A percentile compares a stretch with the other conserved stretches of the same genome.
Conservation (phyloP, 78 protist genomes). For the Parvularia atlantis region DNA sequence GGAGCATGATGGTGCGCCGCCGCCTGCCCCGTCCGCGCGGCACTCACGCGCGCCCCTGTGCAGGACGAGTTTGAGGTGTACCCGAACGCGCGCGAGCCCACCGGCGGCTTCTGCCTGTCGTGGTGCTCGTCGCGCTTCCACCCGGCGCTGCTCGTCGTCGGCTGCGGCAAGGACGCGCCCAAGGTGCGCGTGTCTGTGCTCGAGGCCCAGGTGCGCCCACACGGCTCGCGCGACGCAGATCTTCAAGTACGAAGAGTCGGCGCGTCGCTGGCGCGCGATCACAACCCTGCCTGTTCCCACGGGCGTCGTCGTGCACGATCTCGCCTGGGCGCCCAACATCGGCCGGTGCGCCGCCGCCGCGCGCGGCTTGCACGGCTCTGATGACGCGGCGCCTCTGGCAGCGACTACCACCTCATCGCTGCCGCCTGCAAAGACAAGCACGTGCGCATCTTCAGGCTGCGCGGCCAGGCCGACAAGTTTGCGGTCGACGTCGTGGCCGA, state of each 20-base stretch:
- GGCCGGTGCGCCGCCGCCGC: conserved; percentile 54
- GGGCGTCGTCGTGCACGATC: conserved; percentile 37
- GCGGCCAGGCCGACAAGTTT: neutral
- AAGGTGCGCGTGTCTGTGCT: conserved; percentile 2
- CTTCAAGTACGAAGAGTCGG: conserved; percentile 37
- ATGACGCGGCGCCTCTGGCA: neutral
- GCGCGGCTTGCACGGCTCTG: too few species aligned
- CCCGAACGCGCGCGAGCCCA: too few species aligned
- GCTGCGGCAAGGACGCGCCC: conserved; percentile 40
- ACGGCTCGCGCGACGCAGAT: neutral
- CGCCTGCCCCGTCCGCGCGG: too few species aligned
- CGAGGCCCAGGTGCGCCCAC: neutral
- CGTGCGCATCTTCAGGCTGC: conserved; percentile 45
- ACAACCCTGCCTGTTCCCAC: conserved; percentile 9
- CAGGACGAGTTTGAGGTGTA: conserved; percentile 21
- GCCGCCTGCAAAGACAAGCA: conserved; percentile 52
- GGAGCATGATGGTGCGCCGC: conserved; percentile 41
- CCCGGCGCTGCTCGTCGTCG: conserved; percentile 57
- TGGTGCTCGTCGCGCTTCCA: conserved; percentile 62
- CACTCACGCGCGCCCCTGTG: conserved; percentile 6
- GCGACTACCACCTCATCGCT: conserved; percentile 59
- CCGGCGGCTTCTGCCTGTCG: conserved; percentile 50
- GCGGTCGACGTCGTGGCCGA: neutral
- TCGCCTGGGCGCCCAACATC: conserved; percentile 68
- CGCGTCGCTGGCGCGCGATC: conserved; percentile 19